Percentiles rank a stretch among this genome's conserved stretches.
phyloP scores from a whole-genome alignment of 345 rosid genomes.

The Lepidium sativum region DNA sequence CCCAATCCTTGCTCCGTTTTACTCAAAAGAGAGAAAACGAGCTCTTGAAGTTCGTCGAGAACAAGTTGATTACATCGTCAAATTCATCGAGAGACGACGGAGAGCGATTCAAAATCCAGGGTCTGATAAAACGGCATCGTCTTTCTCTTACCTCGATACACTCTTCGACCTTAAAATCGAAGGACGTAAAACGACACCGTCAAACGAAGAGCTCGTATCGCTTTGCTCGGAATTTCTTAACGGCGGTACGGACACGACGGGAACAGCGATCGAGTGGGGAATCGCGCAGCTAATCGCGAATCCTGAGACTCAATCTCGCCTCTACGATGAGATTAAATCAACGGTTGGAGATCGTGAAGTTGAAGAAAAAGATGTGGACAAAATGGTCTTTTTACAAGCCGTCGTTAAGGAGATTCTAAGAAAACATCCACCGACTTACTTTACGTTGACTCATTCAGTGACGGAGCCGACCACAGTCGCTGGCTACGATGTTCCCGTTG shows the following conservation, averaged over 20 bases:
- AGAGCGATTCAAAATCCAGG: conserved; percentile 42
- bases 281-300: conserved; percentile 66
- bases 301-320: conserved; percentile 50
- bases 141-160: conserved; percentile 83
- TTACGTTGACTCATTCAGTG: conserved; percentile 61
- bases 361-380: conserved; percentile 59
- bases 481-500: conserved; percentile 60
- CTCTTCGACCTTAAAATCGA: conserved; percentile 57
- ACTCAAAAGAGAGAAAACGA: conserved; percentile 53
- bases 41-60: conserved; percentile 50
- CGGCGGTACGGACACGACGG: conserved; percentile 88
- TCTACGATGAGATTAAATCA: conserved; percentile 50
- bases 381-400: conserved; percentile 57
- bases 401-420: conserved; percentile 67
- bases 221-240: conserved; percentile 83
- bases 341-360: conserved; percentile 47
- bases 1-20: conserved; percentile 69
- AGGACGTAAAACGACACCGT: conserved; percentile 49
- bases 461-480: conserved; percentile 56
- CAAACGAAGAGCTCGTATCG: conserved; percentile 61
- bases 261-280: conserved; percentile 86
- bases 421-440: conserved; percentile 81
- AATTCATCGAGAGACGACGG: conserved; percentile 50
- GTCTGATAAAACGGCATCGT: conserved; percentile 40
- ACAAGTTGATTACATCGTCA: conserved; percentile 49